These are phyloP conservation scores for Barbarea vulgaris DNA, from an alignment of 345 rosid genomes.

Conservation along the genomic window DNA sequence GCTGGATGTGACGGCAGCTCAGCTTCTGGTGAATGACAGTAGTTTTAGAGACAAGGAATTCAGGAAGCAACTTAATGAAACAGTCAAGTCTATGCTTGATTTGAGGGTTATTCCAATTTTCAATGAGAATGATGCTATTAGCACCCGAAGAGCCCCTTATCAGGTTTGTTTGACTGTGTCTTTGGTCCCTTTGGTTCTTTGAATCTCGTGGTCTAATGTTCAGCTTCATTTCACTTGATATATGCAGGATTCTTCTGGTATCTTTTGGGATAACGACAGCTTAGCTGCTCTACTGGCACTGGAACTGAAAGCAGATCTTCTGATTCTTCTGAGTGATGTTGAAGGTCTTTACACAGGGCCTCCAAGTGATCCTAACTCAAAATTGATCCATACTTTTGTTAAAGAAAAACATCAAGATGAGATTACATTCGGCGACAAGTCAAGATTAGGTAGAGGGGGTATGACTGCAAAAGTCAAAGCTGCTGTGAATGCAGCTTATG, in stretches of 20 bases:
- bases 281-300: conserved; percentile 90
- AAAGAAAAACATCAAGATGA: conserved; percentile 79
- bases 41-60: conserved; percentile 81
- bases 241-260: conserved; percentile 94
- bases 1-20: conserved; percentile 98
- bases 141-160: conserved; percentile 97
- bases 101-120: conserved; percentile 86
- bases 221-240: not conserved
- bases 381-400: conserved; percentile 83
- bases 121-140: conserved; percentile 97
- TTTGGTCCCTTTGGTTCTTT: not conserved
- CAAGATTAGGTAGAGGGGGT: conserved; percentile 99
- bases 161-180: conserved; percentile 56
- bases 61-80: conserved; percentile 83
- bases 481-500: conserved; percentile 87
- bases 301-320: conserved; percentile 95
- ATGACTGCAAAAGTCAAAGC: conserved; percentile 99
- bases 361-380: conserved; percentile 87
- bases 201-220: conserved; percentile 7
- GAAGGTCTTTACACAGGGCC: conserved; percentile 98
- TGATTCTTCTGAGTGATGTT: conserved; percentile 91
- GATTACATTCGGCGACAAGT: conserved; percentile 97
- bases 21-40: conserved; percentile 89
- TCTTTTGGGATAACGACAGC: conserved; percentile 99
- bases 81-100: conserved; percentile 65